Base-by-base conservation (phyloP, 2,329 filamentous ascomycete genomes). In the Dothiorella sarmentorum region DNA sequence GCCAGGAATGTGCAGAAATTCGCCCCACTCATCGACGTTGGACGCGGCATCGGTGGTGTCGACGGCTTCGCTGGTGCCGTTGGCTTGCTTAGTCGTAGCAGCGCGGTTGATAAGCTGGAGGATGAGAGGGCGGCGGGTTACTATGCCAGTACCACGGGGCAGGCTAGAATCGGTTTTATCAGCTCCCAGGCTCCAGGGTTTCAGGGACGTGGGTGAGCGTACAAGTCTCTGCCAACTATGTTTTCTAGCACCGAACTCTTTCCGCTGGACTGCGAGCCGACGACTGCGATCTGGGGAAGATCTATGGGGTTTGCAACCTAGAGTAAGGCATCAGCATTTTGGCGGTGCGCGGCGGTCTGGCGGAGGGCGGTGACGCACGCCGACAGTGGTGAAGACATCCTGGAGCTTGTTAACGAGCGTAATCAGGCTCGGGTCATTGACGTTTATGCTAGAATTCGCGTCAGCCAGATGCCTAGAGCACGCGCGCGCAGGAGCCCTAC, bases 171-270 rank as follows among this genome's bases (percentile, higher is more conserved):
- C 58, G 45, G 27, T 17, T 29, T 18, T 17, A 38, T 58, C 31
- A 60, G 55, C 43, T 47, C 58, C n/a, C 45, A 59, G 53, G 47
- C 31, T 44, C 27, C 42, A 37, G 44, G 27, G 33, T 43, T 40
- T 35, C 38, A 53, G 55, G 49, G 49, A 53, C 24, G 13, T 1
- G 11, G 31, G 45, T 17, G 24, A 60, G 82, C 90, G 80, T 82
- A 97, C 93, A 99, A 99, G 79, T 99, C 94, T 81, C 94, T 85
- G 61, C 94, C 94, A 60, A 99, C 94, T 70, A 99, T 99, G 72
- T 99, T 99, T 78, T 99, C 94, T 70, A 99, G 78, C 67, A 99
- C 94, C 17, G 94, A 99, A 82, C 91, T 97, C 86, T 99, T 99
- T 78, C 94, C 94, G 76, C 93, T 97, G 18, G 94, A 99, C 80